phyloP scores from a whole-genome alignment of 345 rosid genomes.

The rapeseed (Brassica napus) region Da-Ae NC_063437.1:19477001-19477500 shows the following conservation, averaged over 20 bases:
- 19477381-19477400: conserved; percentile 9
- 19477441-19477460: conserved; percentile 65
- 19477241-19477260: neutral
- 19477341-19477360: neutral
- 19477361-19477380: neutral
- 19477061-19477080: conserved; percentile 88
- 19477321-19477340: conserved; percentile 48
- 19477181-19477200: neutral
- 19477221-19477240: neutral
- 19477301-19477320: conserved; percentile 71
- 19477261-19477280: conserved; percentile 47
- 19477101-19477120: conserved; percentile 86
- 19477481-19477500: conserved; percentile 21
- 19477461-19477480: conserved; percentile 75
- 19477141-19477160: conserved; percentile 16
- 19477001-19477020: conserved; percentile 91
- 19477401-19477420: conserved; percentile 18
- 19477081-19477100: conserved; percentile 74
- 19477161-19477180: neutral
- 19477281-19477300: conserved; percentile 79
- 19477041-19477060: conserved; percentile 87
- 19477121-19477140: conserved; percentile 70
- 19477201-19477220: neutral
- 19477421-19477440: conserved; percentile 84
- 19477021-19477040: conserved; percentile 90